Evolutionary conservation across 2,329 filamentous ascomycete genomes (phyloP).

Genomic region (Fusarium humuli): DNA sequence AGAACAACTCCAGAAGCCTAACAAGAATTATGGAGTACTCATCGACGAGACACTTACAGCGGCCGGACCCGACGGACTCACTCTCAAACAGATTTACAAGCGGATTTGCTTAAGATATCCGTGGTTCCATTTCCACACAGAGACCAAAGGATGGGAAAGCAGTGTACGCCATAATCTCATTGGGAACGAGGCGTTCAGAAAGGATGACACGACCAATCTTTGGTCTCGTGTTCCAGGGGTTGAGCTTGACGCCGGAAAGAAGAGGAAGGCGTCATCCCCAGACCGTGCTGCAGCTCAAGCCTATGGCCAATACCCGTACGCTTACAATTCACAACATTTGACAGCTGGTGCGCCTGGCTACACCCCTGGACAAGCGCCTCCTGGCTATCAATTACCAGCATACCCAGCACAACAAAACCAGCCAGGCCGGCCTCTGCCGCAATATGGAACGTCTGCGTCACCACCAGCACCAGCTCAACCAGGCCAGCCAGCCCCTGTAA

Average conservation of each 20-base stretch:
- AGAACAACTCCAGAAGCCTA: conserved; percentile 70
- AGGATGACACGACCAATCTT: conserved; percentile 66
- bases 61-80: conserved; percentile 65
- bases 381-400: conserved; percentile 51
- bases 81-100: conserved; percentile 73
- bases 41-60: conserved; percentile 70
- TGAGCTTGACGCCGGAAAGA: conserved; percentile 70
- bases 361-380: conserved; percentile 49
- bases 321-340: conserved; percentile 53
- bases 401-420: conserved; percentile 50
- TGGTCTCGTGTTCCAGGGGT: conserved; percentile 70
- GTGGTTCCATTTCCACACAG: conserved; percentile 69
- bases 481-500: conserved; percentile 40
- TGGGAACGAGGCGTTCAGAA: conserved; percentile 70
- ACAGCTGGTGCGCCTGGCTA: conserved; percentile 50
- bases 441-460: conserved; percentile 47
- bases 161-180: conserved; percentile 74
- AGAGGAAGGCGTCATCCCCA: conserved; percentile 66
- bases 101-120: conserved; percentile 68
- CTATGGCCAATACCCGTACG: conserved; percentile 53
- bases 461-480: conserved; percentile 39
- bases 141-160: conserved; percentile 74
- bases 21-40: conserved; percentile 71
- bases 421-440: conserved; percentile 47
- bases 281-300: conserved; percentile 59